Evolutionary conservation across 2,329 filamentous ascomycete species (phyloP), one percentile per base, ranked within the genome.

Genomic region (Malbranchea cinnamomea): DNA sequence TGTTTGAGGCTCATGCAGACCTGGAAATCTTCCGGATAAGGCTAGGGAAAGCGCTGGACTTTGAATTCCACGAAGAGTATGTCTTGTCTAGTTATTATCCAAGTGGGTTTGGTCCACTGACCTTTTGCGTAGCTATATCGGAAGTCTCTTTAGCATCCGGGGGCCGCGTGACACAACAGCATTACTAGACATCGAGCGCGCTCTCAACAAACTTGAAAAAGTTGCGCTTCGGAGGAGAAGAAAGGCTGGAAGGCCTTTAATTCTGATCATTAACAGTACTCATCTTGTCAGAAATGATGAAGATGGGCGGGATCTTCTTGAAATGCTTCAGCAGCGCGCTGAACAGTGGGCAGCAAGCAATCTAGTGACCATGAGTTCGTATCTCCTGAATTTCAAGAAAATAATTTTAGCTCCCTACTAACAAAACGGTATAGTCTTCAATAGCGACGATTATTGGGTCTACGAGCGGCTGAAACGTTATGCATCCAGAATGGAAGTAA

Each of bases 361-460:
- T 40, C 67, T 98, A 6, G 81, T 91, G 17, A 95, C 89, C 1
- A 60, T 74, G 35, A 63, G 55, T 57, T 45, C 38, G 49, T 32
- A 17, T 8, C 10, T 6, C 16, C 11, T 26, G 11, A 15, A 11
- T 10, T 17, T n/a, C 24, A 17, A 7, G 32, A 6, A 16, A 23
- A 2, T 21, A n/a, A 9, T 11, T 11, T 23, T 28, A 4, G 8
- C 8, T 19, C 15, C 27, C n/a, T 22, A 14, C 24, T 34, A 10
- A 32, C 26, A 6, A 8, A 2, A 8, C 23, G 17, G 25, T 23
- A 21, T 83, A 64, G 75, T 98, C 19, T 84, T 98, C 59, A 95
- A 94, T 56, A 85, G 76, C 31, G 89, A 98, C 54, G 89, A 95
- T 50, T 98, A 93, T 57, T 98, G 89, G 89, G 80, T 98, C 1